These are phyloP conservation scores for Hyaloscypha finlandica DNA, from an alignment of 495 filamentous ascomycete genomes.

Conservation along the genomic window DNA sequence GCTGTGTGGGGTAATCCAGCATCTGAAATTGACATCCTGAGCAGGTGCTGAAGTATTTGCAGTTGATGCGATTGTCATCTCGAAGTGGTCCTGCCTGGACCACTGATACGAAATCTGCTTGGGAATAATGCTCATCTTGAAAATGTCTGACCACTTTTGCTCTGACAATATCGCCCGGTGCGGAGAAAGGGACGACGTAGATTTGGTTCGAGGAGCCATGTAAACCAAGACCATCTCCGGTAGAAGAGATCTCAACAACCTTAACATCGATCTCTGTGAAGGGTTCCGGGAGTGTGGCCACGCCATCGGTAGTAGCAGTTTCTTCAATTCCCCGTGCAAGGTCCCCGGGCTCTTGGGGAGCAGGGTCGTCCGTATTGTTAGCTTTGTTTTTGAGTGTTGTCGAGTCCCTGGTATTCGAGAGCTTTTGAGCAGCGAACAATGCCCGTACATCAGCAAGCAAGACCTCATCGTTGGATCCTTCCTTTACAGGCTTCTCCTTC, in stretches of 20 bases:
- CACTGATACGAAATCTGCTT: slow-evolving; percentile 81
- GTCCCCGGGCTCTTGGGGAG: neutral
- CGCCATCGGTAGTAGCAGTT: slow-evolving; percentile 29
- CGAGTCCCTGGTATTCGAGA: slow-evolving; percentile 33
- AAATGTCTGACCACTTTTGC: slow-evolving; percentile 78
- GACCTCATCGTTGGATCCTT: slow-evolving; percentile 71
- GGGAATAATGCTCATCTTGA: slow-evolving; percentile 58
- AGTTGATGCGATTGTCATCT: slow-evolving; percentile 74
- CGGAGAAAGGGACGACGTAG: slow-evolving; percentile 85
- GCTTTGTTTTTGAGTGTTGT: neutral
- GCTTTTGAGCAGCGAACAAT: slow-evolving; percentile 57
- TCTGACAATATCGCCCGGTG: slow-evolving; percentile 79
- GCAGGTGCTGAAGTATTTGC: slow-evolving; percentile 84
- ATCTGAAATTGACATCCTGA: slow-evolving; percentile 97
- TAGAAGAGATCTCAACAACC: slow-evolving; percentile 79
- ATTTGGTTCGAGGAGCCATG: slow-evolving; percentile 67
- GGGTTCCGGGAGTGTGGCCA: slow-evolving; percentile 57
- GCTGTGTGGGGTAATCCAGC: slow-evolving; percentile 85
- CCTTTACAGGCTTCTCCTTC: slow-evolving; percentile 53
- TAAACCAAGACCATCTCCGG: slow-evolving; percentile 80
- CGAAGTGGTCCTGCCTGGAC: slow-evolving; percentile 70
- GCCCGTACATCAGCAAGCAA: slow-evolving; percentile 68
- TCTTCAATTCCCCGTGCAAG: slow-evolving; percentile 23
- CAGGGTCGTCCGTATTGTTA: neutral
- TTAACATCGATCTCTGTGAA: slow-evolving; percentile 79